phyloP scores from a whole-genome alignment of 1,284 basidiomycete genomes.

The Porogramme epimiltina region DNA sequence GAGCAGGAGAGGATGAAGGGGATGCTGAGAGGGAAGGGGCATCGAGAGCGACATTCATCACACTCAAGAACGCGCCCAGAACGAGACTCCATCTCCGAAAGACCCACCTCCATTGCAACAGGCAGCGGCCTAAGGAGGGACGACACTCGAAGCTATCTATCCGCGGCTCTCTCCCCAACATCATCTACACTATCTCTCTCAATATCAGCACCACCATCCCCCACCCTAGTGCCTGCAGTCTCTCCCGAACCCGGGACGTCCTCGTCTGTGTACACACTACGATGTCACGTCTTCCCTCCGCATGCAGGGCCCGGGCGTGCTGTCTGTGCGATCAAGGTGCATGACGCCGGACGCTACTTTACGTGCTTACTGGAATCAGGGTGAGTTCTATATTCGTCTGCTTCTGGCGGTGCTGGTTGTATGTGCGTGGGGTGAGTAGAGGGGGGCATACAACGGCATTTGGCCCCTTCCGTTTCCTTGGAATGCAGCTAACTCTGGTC shows the following conservation, averaged over 20 bases:
- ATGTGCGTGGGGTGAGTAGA: too few relatives aligned
- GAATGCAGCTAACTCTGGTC: neutral
- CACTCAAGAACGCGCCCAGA: constrained; percentile 11
- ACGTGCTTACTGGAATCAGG: constrained; percentile 57
- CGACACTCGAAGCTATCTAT: constrained; percentile 34
- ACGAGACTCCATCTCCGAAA: constrained; percentile 5
- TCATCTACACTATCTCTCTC: constrained; percentile 43
- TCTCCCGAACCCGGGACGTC: constrained; percentile 8
- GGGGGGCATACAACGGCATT: too few relatives aligned
- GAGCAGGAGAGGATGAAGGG: constrained; percentile 74
- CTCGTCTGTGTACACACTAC: constrained; percentile 36
- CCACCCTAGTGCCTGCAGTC: constrained; percentile 26
- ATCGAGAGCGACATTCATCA: constrained; percentile 39
- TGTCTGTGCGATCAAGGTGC: constrained; percentile 45
- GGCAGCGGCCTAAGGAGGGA: constrained; percentile 12
- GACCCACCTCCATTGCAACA: neutral
- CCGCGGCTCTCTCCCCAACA: constrained; percentile 45
- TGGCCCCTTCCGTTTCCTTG: neutral
- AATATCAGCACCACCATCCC: constrained; percentile 47
- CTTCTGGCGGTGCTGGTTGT: too few relatives aligned
- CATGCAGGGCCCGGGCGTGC: constrained; percentile 38
- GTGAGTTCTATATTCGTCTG: constrained; percentile 36
- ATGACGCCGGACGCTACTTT: constrained; percentile 45
- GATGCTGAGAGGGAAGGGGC: constrained; percentile 56
- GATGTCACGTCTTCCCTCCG: constrained; percentile 55